These are phyloP conservation scores for Trypethelium eluteriae DNA, from an alignment of 495 filamentous ascomycete species.

Conservation along the genomic window DNA sequence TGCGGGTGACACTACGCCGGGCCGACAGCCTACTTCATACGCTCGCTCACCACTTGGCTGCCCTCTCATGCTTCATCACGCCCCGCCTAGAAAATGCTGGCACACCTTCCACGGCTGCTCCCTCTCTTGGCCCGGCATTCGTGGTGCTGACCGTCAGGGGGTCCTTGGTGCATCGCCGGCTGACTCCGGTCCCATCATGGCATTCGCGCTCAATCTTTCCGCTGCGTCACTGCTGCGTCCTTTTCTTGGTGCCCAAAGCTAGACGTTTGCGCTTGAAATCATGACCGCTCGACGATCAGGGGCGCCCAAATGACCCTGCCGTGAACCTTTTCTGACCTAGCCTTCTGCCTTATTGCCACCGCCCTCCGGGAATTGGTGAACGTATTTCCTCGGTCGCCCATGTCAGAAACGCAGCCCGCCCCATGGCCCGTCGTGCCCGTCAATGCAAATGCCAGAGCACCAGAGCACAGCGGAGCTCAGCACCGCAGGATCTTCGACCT, in stretches of 20 bases:
- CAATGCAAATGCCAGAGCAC: neutral
- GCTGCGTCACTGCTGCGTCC: slow-evolving; percentile 1
- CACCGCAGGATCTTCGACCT: neutral
- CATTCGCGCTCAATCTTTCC: neutral
- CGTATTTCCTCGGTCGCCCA: neutral
- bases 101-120: slow-evolving; percentile 1
- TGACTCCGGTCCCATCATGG: neutral
- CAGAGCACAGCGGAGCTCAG: neutral
- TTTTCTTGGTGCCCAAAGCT: neutral
- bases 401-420: neutral
- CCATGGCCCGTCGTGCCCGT: neutral
- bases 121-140: neutral
- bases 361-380: neutral
- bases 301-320: slow-evolving; percentile 7
- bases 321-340: neutral
- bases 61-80: neutral
- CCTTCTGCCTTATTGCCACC: neutral
- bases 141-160: neutral
- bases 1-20: slow-evolving; percentile 5
- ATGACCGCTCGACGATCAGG: neutral
- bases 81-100: neutral
- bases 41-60: slow-evolving; percentile 1
- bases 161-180: neutral
- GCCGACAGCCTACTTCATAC: slow-evolving; percentile 5
- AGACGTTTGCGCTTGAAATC: neutral